These are phyloP conservation scores for Sesbania bispinosa DNA, from an alignment of 306 rosid genomes.

Conservation along the genomic window DNA sequence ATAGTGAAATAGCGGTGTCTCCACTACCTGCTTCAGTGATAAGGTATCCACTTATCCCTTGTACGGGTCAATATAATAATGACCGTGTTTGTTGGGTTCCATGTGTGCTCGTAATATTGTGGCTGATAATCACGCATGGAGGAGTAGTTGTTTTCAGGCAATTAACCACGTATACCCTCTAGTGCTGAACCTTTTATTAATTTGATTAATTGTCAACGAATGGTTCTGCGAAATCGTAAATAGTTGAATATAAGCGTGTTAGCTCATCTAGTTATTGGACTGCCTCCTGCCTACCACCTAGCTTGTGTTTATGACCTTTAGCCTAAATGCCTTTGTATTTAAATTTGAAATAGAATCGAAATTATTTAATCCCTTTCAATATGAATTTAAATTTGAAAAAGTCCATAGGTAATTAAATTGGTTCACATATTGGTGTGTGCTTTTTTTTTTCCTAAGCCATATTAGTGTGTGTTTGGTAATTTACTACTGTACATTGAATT, in stretches of 20 bases:
- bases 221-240: not conserved
- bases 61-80: not conserved
- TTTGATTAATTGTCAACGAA: not conserved
- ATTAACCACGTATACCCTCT: not conserved
- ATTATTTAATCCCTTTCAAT: not conserved
- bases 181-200: not conserved
- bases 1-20: not conserved
- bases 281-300: conserved; percentile 8
- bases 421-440: not conserved
- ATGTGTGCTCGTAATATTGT: conserved; percentile 11
- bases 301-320: no score
- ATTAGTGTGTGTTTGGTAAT: not conserved
- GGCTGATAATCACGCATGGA: conserved; percentile 6
- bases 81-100: conserved; percentile 19
- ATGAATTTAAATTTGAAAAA: not conserved
- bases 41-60: not conserved
- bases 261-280: conserved; percentile 19
- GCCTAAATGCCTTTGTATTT: not conserved
- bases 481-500: not conserved
- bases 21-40: conserved; percentile 25
- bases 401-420: not conserved
- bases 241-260: conserved; percentile 10
- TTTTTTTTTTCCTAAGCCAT: no score
- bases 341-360: not conserved
- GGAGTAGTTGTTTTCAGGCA: not conserved